A percentile compares a stretch with the other conserved stretches of the same genome.
Conservation (phyloP, 2,329 filamentous ascomycete genomes). For the Penicillium sp. region DNA sequence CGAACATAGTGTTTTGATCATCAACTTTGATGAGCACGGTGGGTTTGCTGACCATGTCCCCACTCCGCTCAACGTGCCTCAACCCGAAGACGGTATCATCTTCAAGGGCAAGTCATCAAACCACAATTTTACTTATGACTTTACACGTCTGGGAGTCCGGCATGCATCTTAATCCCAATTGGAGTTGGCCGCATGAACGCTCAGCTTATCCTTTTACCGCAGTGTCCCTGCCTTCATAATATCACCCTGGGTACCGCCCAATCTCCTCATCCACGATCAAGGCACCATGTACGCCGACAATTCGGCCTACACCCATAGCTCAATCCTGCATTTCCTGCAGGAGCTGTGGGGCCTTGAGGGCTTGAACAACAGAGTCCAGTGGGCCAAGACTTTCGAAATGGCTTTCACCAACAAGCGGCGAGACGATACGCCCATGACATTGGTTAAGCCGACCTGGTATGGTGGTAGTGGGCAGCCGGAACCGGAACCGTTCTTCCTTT, state of each 20-base stretch:
- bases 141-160: slow-evolving; percentile 39
- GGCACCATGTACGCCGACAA: slow-evolving; percentile 36
- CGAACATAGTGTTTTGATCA: slow-evolving; percentile 31
- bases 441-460: slow-evolving; percentile 36
- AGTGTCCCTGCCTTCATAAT: slow-evolving; percentile 38
- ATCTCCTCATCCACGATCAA: slow-evolving; percentile 37
- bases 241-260: slow-evolving; percentile 32
- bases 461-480: slow-evolving; percentile 31
- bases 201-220: neutral
- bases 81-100: slow-evolving; percentile 32
- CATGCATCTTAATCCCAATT: slow-evolving; percentile 6
- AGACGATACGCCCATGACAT: slow-evolving; percentile 24
- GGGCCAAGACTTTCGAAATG: slow-evolving; percentile 42
- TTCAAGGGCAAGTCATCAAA: slow-evolving; percentile 30
- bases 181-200: neutral
- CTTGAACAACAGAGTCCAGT: slow-evolving; percentile 42
- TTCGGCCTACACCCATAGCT: slow-evolving; percentile 40
- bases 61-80: slow-evolving; percentile 36
- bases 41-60: slow-evolving; percentile 42
- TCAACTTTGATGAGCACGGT: slow-evolving; percentile 43
- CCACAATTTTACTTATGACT: slow-evolving; percentile 36
- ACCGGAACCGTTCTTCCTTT: slow-evolving; percentile 30
- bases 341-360: slow-evolving; percentile 40
- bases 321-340: slow-evolving; percentile 41
- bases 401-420: slow-evolving; percentile 26